A percentile compares a stretch with the other conserved stretches of the same genome.
Evolutionary conservation across 768 basidiomycete species (phyloP).

Genomic region (Amanita pallidorosea): DNA sequence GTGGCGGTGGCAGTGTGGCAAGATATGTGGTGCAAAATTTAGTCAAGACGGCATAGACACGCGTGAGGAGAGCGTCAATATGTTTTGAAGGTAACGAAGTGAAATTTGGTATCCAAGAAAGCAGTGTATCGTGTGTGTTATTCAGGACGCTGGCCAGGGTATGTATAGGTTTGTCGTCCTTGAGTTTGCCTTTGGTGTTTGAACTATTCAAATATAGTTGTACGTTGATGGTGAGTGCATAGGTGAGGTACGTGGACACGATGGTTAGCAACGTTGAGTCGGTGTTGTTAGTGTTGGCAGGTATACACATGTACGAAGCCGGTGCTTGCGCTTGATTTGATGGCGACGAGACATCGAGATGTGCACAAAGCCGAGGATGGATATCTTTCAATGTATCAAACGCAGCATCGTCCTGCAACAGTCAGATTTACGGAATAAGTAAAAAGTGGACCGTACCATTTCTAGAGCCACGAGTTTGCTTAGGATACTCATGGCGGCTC

Average conservation of each 20-base stretch:
- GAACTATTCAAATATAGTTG: conserved; percentile 10
- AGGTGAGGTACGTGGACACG: conserved; percentile 47
- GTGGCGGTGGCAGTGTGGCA: background rate
- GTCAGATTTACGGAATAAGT: background rate
- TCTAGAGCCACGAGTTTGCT: conserved; percentile 61
- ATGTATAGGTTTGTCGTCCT: conserved; percentile 8
- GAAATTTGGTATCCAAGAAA: conserved; percentile 21
- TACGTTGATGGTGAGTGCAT: conserved; percentile 36
- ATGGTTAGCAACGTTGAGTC: conserved; percentile 35
- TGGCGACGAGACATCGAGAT: conserved; percentile 15
- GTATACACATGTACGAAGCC: conserved; percentile 22
- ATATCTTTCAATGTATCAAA: conserved; percentile 33
- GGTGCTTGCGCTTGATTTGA: background rate
- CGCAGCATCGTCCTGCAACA: conserved; percentile 43
- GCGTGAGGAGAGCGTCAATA: conserved; percentile 45
- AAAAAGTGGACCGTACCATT: conserved; percentile 43
- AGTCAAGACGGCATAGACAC: conserved; percentile 45
- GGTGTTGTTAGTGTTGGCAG: conserved; percentile 19
- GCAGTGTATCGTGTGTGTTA: conserved; percentile 9
- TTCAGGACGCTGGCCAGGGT: conserved; percentile 11
- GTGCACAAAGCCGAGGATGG: conserved; percentile 27
- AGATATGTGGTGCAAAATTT: conserved; percentile 20
- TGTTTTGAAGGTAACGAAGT: conserved; percentile 44
- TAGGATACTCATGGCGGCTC: conserved; percentile 56
- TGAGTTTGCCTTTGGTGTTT: background rate